Percentiles rank a stretch among this genome's conserved stretches.
phyloP scores from a whole-genome alignment of 805 yeast species.

The Yamadazyma kitorensis region DNA sequence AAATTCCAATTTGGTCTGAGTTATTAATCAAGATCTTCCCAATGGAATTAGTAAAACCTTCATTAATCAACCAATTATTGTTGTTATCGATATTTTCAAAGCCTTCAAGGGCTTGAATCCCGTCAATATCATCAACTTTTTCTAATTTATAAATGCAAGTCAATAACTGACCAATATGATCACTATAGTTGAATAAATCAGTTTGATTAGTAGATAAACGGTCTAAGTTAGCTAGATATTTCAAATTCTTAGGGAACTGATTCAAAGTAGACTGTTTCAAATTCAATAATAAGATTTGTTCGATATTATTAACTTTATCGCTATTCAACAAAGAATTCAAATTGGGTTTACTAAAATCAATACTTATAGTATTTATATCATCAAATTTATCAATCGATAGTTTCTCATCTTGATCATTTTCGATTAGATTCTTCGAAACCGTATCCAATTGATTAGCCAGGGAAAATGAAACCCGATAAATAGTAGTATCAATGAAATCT shows the following conservation, averaged over 20 bases:
- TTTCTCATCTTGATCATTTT: background rate
- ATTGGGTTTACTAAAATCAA: constrained; percentile 14
- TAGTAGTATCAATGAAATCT: constrained; percentile 29
- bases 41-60: constrained; percentile 22
- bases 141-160: constrained; percentile 25
- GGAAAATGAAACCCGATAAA: constrained; percentile 32
- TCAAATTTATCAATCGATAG: constrained; percentile 10
- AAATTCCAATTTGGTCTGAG: constrained; percentile 28
- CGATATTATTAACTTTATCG: constrained; percentile 13
- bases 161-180: constrained; percentile 28
- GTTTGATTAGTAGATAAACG: constrained; percentile 26
- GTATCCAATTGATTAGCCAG: constrained; percentile 27
- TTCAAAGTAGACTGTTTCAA: constrained; percentile 20
- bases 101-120: no score
- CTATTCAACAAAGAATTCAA: constrained; percentile 19
- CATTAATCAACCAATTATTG: constrained; percentile 18
- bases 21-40: constrained; percentile 31
- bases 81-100: background rate
- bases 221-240: constrained; percentile 36
- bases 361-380: constrained; percentile 10
- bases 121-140: background rate
- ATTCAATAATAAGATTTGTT: constrained; percentile 26
- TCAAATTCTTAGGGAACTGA: constrained; percentile 34
- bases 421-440: constrained; percentile 1
- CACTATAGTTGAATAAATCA: constrained; percentile 30